These are phyloP conservation scores for Anthoceros angustus DNA, from an alignment of 225 moss, liverwort and hornwort species.

Conservation along the genomic window DNA sequence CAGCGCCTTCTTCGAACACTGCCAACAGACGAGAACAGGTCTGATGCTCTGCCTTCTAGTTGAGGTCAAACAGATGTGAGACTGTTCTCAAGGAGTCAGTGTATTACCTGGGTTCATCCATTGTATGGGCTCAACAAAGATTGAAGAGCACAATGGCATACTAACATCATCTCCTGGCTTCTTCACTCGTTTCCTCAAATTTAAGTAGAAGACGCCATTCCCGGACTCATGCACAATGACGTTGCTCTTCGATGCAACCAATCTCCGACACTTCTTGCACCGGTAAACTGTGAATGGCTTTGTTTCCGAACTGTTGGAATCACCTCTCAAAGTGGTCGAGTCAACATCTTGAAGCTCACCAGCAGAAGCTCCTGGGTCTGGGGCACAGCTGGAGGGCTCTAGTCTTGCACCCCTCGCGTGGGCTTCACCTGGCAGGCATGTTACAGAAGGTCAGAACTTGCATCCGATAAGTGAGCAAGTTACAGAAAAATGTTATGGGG, in stretches of 20 bases:
- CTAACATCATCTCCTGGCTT: conserved; percentile 32
- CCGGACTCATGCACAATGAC: conserved; percentile 58
- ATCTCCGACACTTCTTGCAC: conserved; percentile 81
- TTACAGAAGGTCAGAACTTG: neutral
- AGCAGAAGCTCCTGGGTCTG: conserved; percentile 26
- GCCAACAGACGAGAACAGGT: conserved; percentile 9
- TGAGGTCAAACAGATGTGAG: neutral
- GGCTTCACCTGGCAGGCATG: conserved; percentile 5
- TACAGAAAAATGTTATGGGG: neutral
- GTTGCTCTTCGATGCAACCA: conserved; percentile 67
- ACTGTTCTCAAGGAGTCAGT: neutral
- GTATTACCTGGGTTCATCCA: conserved; percentile 85
- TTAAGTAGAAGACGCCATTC: conserved; percentile 55
- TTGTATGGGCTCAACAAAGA: conserved; percentile 94
- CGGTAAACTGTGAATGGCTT: conserved; percentile 43
- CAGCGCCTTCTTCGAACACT: conserved; percentile 69
- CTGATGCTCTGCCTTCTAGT: neutral
- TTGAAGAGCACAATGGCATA: conserved; percentile 66
- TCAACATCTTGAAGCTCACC: conserved; percentile 45
- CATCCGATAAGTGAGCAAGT: neutral
- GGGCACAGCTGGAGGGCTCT: neutral
- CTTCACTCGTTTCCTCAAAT: conserved; percentile 49
- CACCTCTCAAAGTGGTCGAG: conserved; percentile 18
- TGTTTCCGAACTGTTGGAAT: conserved; percentile 17
- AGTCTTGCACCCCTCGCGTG: neutral